Conservation (phyloP, 2,329 filamentous ascomycete genomes). For the Septoria petroselini region DNA sequence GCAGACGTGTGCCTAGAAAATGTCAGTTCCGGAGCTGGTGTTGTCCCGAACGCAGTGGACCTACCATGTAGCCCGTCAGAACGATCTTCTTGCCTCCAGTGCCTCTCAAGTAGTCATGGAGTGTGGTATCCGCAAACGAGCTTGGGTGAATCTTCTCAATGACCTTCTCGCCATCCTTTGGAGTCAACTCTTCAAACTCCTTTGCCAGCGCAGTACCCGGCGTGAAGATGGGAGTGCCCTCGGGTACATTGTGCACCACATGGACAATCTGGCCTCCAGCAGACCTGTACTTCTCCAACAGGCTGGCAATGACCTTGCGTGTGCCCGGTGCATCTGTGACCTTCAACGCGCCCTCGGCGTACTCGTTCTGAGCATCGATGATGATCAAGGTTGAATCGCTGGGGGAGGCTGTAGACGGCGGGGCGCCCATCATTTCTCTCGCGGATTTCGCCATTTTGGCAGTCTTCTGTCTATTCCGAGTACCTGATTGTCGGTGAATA, state of each 20-base stretch:
- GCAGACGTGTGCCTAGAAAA: slow-evolving; percentile 59
- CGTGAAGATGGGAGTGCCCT: slow-evolving; percentile 65
- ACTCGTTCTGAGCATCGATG: slow-evolving; percentile 70
- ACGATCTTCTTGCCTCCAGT: slow-evolving; percentile 59
- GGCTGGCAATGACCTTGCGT: slow-evolving; percentile 54
- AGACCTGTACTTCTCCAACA: slow-evolving; percentile 61
- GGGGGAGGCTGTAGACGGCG: slow-evolving; percentile 55
- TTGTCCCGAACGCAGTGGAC: background rate
- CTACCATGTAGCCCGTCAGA: slow-evolving; percentile 56
- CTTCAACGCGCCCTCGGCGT: slow-evolving; percentile 56
- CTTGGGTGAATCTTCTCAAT: slow-evolving; percentile 59
- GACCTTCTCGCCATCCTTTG: slow-evolving; percentile 55
- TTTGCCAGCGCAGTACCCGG: slow-evolving; percentile 58
- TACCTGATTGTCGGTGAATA: background rate
- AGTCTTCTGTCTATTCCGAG: background rate
- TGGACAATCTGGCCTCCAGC: slow-evolving; percentile 58
- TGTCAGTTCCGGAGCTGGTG: background rate
- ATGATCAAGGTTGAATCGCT: slow-evolving; percentile 62
- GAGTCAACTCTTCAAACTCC: slow-evolving; percentile 59
- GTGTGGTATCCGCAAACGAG: slow-evolving; percentile 59
- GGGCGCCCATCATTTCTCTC: slow-evolving; percentile 54
- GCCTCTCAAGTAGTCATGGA: slow-evolving; percentile 54
- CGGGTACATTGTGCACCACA: slow-evolving; percentile 57
- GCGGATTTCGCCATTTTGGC: slow-evolving; percentile 40
- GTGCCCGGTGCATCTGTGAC: slow-evolving; percentile 54